A percentile compares a stretch with the other conserved stretches of the same genome.
phyloP scores from a whole-genome alignment of 2,329 filamentous ascomycete species.

The Exserohilum turcica region DNA sequence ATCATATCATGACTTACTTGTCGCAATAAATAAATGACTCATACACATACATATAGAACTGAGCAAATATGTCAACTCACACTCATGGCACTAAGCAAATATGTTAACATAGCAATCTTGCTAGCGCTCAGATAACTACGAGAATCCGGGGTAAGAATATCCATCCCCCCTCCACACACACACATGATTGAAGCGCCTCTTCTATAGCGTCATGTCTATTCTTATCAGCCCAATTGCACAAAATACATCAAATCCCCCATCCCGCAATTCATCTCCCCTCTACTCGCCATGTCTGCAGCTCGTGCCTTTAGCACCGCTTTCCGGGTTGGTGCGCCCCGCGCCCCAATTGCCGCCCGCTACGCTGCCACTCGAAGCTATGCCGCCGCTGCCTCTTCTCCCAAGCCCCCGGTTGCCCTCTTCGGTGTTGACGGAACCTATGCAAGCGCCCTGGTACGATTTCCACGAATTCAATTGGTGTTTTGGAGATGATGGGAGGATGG shows the following conservation, averaged over 20 bases:
- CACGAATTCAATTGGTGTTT: constrained; percentile 22
- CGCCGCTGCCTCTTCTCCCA: constrained; percentile 66
- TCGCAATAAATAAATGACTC: too few species aligned
- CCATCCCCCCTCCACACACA: too few species aligned
- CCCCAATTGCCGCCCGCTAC: constrained; percentile 63
- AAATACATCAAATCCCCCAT: background rate
- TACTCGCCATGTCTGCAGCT: constrained; percentile 60
- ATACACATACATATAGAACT: too few species aligned
- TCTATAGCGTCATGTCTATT: too few species aligned
- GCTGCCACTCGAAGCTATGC: constrained; percentile 78
- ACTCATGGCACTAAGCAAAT: too few species aligned
- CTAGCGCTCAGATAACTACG: too few species aligned
- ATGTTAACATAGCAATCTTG: too few species aligned
- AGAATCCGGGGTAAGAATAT: too few species aligned
- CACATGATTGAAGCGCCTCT: too few species aligned
- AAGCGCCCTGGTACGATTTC: constrained; percentile 84
- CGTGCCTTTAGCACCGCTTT: constrained; percentile 62
- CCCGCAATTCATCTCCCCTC: constrained; percentile 44
- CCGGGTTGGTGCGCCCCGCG: constrained; percentile 62
- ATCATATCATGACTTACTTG: too few species aligned
- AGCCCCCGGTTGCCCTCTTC: constrained; percentile 88
- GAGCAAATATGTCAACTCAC: too few species aligned
- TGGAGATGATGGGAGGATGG: constrained; percentile 28
- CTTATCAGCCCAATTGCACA: too few species aligned
- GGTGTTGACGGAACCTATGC: constrained; percentile 98